Evolutionary conservation across 2,329 filamentous ascomycete genomes (phyloP).

Genomic region (Ophiostoma sp.): DNA sequence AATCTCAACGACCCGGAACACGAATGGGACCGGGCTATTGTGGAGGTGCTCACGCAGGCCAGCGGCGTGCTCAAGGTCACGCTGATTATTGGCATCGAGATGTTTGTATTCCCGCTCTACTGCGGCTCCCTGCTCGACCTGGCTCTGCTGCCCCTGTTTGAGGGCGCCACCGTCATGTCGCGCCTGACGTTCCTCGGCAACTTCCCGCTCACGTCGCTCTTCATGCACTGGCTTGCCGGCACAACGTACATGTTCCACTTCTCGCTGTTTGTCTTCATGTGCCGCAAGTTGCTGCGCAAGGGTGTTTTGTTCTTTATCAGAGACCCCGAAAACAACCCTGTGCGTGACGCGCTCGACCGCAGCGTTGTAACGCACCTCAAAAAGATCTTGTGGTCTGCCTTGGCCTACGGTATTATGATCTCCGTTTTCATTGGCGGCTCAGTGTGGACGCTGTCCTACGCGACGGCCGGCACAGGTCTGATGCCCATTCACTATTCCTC

Average conservation of each 20-base stretch:
- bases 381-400: constrained; percentile 92
- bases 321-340: constrained; percentile 95
- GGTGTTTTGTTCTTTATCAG: constrained; percentile 97
- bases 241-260: constrained; percentile 99
- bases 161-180: constrained; percentile 69
- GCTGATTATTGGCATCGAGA: constrained; percentile 96
- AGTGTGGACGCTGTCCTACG: constrained; percentile 76
- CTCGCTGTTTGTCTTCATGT: constrained; percentile 97
- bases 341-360: constrained; percentile 90
- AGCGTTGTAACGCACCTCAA: constrained; percentile 87
- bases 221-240: constrained; percentile 97
- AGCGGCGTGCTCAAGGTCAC: constrained; percentile 98
- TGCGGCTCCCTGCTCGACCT: constrained; percentile 86
- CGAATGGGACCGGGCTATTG: constrained; percentile 68
- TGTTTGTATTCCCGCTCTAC: constrained; percentile 95
- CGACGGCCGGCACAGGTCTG: constrained; percentile 54
- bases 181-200: constrained; percentile 71
- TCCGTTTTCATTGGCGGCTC: constrained; percentile 91
- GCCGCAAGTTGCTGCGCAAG: constrained; percentile 91
- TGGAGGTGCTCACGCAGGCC: constrained; percentile 83
- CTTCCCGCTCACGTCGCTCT: constrained; percentile 83
- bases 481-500: constrained; percentile 92
- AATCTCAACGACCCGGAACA: constrained; percentile 39
- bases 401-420: constrained; percentile 90
- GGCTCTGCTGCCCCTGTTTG: constrained; percentile 84